Evolutionary conservation across 1,284 basidiomycete genomes (phyloP).

Genomic region (Stygiomarasmius scandens): DNA sequence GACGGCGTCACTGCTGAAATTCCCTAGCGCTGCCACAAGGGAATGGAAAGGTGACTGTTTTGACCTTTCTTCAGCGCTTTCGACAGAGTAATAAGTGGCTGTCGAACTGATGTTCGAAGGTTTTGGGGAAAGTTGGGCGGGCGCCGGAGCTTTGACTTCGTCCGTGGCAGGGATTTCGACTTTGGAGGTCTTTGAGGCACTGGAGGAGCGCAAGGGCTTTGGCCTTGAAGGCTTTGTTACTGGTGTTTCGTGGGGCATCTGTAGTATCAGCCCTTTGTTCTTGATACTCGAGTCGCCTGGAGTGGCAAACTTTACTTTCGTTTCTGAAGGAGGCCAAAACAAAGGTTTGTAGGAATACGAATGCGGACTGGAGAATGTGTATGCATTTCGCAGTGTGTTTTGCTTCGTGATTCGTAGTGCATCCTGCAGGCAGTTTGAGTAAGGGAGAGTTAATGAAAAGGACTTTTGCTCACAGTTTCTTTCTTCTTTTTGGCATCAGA

Average conservation of each 20-base stretch:
- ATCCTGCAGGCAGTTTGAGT: slow-evolving; percentile 17
- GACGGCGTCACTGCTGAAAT: slow-evolving; percentile 17
- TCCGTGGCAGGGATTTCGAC: background rate
- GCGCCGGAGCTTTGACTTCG: background rate
- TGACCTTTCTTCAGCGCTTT: slow-evolving; percentile 34
- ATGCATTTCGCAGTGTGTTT: slow-evolving; percentile 46
- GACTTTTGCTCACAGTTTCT: slow-evolving; percentile 39
- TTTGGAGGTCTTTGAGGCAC: background rate
- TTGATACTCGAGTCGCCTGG: slow-evolving; percentile 1
- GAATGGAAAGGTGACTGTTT: slow-evolving; percentile 31
- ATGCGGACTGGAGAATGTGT: slow-evolving; percentile 14
- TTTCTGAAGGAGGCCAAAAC: slow-evolving; percentile 14
- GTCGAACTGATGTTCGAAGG: slow-evolving; percentile 31
- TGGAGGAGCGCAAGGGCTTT: slow-evolving; percentile 4
- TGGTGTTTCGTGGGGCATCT: background rate
- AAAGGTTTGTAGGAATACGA: slow-evolving; percentile 12
- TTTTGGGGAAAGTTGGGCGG: slow-evolving; percentile 21
- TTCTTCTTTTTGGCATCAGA: slow-evolving; percentile 36
- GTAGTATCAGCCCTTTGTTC: background rate
- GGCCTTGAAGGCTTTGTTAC: slow-evolving; percentile 8
- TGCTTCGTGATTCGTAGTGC: slow-evolving; percentile 24
- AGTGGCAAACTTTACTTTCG: slow-evolving; percentile 19
- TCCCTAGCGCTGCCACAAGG: slow-evolving; percentile 35
- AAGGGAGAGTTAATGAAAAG: background rate
- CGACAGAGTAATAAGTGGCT: slow-evolving; percentile 37